Conservation (phyloP, 2,329 filamentous ascomycete species). For the Cercospora sojina region DNA sequence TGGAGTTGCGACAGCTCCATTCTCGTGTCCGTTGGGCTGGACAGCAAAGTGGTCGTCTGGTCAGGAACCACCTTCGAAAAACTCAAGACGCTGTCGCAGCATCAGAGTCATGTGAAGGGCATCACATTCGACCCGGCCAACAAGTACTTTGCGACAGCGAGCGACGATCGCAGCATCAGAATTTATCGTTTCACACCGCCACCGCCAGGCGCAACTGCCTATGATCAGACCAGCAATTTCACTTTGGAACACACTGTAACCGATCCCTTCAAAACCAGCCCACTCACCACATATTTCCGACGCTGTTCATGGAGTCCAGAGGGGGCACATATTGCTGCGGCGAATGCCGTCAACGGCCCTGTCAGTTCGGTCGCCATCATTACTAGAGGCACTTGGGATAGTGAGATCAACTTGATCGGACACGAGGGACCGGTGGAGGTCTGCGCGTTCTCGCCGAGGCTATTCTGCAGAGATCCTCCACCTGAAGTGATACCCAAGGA, state of each 20-base stretch:
- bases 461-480: constrained; percentile 73
- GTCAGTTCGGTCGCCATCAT: constrained; percentile 97
- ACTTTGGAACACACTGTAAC: constrained; percentile 89
- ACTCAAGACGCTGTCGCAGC: constrained; percentile 86
- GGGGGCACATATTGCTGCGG: constrained; percentile 92
- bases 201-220: constrained; percentile 82
- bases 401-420: constrained; percentile 94
- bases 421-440: constrained; percentile 97
- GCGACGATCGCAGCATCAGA: constrained; percentile 94
- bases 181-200: constrained; percentile 94
- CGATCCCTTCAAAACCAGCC: constrained; percentile 83
- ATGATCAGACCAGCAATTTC: constrained; percentile 97
- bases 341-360: constrained; percentile 94
- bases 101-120: constrained; percentile 97
- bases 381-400: constrained; percentile 87
- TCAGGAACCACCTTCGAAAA: constrained; percentile 98
- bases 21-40: constrained; percentile 89
- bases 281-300: constrained; percentile 93
- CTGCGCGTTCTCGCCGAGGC: constrained; percentile 89
- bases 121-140: constrained; percentile 98
- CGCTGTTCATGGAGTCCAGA: constrained; percentile 97
- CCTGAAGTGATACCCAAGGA: constrained; percentile 50
- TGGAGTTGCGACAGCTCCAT: constrained; percentile 97
- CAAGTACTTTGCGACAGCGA: constrained; percentile 98
- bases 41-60: constrained; percentile 98